Evolutionary conservation across 1,284 basidiomycete species (phyloP).

Genomic region (Cryptococcus jaspeensis): DNA sequence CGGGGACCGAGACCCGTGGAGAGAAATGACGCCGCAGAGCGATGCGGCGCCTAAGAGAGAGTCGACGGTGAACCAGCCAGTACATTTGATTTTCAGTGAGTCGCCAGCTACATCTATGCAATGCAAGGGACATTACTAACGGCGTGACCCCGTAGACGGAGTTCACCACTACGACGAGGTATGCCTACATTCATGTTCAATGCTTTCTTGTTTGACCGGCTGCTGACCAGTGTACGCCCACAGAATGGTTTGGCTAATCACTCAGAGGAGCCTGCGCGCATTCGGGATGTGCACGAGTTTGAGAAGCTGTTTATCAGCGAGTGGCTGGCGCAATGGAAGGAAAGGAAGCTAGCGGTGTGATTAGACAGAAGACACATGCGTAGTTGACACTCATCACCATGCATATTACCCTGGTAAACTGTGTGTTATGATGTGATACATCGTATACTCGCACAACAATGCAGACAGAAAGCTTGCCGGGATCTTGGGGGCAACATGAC

Average conservation of each 20-base stretch:
- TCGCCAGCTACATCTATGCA: slow-evolving; percentile 9
- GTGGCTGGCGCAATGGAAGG: slow-evolving; percentile 71
- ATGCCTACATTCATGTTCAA: slow-evolving; percentile 1
- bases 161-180: slow-evolving; percentile 84
- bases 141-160: slow-evolving; percentile 57
- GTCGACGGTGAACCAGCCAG: slow-evolving; percentile 73
- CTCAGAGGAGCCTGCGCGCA: slow-evolving; percentile 70
- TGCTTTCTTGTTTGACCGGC: not conserved
- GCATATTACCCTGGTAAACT: too few species aligned
- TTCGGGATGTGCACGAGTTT: slow-evolving; percentile 75
- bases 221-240: not conserved
- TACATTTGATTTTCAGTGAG: slow-evolving; percentile 83
- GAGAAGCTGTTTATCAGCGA: slow-evolving; percentile 75
- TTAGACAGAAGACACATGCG: too few species aligned
- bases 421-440: too few species aligned
- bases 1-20: slow-evolving; percentile 70
- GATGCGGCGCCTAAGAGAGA: slow-evolving; percentile 66
- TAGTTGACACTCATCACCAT: too few species aligned
- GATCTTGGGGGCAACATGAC: too few species aligned
- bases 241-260: slow-evolving; percentile 71
- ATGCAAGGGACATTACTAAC: slow-evolving; percentile 1
- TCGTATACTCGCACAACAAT: too few species aligned
- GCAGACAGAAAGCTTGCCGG: too few species aligned
- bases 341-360: slow-evolving; percentile 17
- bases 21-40: slow-evolving; percentile 79